phyloP scores from a whole-genome alignment of 2,329 filamentous ascomycete genomes.

The Arthrobotrys musiformis region DNA sequence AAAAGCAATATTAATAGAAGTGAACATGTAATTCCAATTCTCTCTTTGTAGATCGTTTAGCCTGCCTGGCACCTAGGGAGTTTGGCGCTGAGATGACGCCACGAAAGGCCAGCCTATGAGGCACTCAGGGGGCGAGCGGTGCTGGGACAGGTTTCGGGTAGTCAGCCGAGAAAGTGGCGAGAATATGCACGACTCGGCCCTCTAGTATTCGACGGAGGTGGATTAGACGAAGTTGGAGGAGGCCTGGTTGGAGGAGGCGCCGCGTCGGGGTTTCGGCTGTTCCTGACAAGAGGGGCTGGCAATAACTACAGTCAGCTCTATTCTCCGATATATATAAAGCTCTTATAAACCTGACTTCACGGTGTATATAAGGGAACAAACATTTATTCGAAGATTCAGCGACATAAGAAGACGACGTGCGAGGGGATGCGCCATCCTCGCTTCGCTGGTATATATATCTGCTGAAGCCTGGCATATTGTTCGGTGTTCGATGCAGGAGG shows the following conservation, averaged over 20 bases:
- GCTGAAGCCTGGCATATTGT: neutral
- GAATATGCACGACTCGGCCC: neutral
- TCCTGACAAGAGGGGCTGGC: neutral
- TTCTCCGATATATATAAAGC: too few species aligned
- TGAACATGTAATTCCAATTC: too few species aligned
- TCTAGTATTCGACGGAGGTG: neutral
- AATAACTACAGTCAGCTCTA: neutral
- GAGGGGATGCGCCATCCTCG: neutral
- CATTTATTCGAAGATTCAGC: neutral
- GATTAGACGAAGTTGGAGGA: neutral
- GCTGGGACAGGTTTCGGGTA: too few species aligned
- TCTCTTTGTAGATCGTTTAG: too few species aligned
- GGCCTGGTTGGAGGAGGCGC: neutral
- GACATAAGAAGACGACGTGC: neutral
- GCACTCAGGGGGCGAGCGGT: neutral
- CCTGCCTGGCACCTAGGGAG: too few species aligned
- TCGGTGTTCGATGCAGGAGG: neutral
- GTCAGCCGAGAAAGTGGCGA: too few species aligned
- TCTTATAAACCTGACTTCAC: too few species aligned
- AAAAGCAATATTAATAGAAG: too few species aligned
- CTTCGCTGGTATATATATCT: neutral
- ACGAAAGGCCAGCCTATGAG: too few species aligned
- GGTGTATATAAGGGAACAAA: neutral
- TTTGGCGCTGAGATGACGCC: too few species aligned
- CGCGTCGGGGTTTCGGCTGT: neutral